These are phyloP conservation scores for Mycena sanguinolenta DNA, from an alignment of 768 basidiomycete genomes.

Conservation along the genomic window DNA sequence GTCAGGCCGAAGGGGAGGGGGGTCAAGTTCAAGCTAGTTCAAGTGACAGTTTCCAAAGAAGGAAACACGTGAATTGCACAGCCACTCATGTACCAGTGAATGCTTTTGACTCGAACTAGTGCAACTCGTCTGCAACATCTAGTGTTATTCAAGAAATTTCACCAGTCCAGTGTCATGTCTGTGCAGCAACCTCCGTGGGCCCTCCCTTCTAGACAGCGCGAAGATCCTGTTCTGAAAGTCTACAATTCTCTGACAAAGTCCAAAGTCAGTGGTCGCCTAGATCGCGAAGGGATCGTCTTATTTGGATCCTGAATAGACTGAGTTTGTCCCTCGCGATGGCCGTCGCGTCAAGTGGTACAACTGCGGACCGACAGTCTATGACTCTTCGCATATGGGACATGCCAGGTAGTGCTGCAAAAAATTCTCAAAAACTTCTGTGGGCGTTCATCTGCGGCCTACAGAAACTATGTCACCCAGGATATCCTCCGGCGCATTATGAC, in stretches of 20 bases:
- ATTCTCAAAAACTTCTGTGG: background rate
- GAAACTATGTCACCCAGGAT: constrained; percentile 98
- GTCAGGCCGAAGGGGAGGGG: no score
- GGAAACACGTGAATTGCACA: background rate
- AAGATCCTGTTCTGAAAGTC: constrained; percentile 81
- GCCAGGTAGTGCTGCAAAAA: constrained; percentile 75
- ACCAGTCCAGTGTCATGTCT: constrained; percentile 58
- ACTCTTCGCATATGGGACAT: constrained; percentile 98
- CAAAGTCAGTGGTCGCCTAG: constrained; percentile 71
- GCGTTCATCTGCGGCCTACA: constrained; percentile 46
- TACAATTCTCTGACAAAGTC: constrained; percentile 94
- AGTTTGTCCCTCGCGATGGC: constrained; percentile 78
- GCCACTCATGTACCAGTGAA: constrained; percentile 26
- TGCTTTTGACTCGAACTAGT: constrained; percentile 34
- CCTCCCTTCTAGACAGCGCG: constrained; percentile 53
- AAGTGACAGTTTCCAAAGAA: background rate
- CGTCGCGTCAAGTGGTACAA: constrained; percentile 97
- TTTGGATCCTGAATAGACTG: constrained; percentile 62
- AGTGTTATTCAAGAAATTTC: constrained; percentile 7
- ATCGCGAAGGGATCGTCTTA: constrained; percentile 34
- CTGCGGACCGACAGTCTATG: constrained; percentile 99
- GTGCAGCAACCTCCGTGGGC: constrained; percentile 75
- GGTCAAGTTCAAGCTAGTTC: no score
- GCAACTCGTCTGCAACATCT: constrained; percentile 29
- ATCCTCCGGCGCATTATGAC: constrained; percentile 89